Evolutionary conservation across 1,284 basidiomycete species (phyloP).

Genomic region (Tilletia walkeri): DNA sequence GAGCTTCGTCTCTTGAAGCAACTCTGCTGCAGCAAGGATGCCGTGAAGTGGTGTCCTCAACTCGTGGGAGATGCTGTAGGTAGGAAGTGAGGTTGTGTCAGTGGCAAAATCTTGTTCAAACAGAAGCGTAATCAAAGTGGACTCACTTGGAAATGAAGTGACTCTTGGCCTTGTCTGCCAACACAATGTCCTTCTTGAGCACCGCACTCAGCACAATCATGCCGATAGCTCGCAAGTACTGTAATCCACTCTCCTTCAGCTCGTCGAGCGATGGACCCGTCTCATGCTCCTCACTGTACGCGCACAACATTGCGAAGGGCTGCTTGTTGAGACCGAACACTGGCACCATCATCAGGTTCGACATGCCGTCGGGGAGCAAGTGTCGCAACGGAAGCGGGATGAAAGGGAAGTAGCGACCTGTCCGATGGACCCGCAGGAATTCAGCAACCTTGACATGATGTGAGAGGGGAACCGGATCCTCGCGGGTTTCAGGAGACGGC

Average conservation of each 20-base stretch:
- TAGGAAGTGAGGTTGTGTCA: constrained; percentile 20
- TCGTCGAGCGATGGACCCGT: constrained; percentile 77
- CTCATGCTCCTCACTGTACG: constrained; percentile 74
- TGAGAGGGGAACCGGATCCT: constrained; percentile 40
- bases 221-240: constrained; percentile 81
- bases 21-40: constrained; percentile 83
- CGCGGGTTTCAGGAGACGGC: constrained; percentile 30
- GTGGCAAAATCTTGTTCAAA: background rate
- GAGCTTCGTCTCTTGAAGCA: constrained; percentile 77
- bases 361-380: constrained; percentile 40
- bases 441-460: constrained; percentile 48
- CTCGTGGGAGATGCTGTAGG: constrained; percentile 82
- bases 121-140: constrained; percentile 26
- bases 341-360: constrained; percentile 61
- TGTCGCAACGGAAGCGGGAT: constrained; percentile 43
- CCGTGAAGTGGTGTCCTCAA: constrained; percentile 57
- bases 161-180: constrained; percentile 86
- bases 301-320: constrained; percentile 86
- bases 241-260: constrained; percentile 71
- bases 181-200: constrained; percentile 83
- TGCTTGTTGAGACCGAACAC: constrained; percentile 89
- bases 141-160: constrained; percentile 75
- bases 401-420: constrained; percentile 42
- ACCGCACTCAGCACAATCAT: constrained; percentile 93
- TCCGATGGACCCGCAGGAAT: constrained; percentile 40